These are phyloP conservation scores for Tetragonia tetragonoides DNA, from an alignment of 148 eudicot species.

Conservation along the genomic window DNA sequence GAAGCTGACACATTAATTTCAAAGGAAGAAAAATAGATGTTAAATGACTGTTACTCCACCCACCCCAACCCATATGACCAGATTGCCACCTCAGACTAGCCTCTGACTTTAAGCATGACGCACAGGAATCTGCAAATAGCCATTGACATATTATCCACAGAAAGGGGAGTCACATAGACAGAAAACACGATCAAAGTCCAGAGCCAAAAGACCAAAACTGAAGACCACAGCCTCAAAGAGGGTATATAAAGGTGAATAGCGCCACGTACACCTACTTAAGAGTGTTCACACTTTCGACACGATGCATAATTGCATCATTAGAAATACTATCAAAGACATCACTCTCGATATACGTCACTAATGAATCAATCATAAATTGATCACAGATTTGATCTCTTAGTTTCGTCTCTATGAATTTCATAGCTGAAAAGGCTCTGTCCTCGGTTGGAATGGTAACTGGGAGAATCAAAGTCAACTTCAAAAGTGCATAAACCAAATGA, in stretches of 20 bases:
- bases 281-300: neutral
- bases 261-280: neutral
- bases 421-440: neutral
- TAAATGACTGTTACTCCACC: neutral
- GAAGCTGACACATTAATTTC: neutral
- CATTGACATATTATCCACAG: no score
- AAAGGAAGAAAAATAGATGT: neutral
- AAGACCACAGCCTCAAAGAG: neutral
- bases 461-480: conserved; percentile 1
- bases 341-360: neutral
- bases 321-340: neutral
- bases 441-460: neutral
- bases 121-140: no score
- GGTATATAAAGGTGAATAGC: neutral
- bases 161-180: no score
- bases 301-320: neutral
- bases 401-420: neutral
- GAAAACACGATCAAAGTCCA: no score
- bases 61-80: neutral
- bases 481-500: neutral
- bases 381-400: neutral
- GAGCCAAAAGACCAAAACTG: no score
- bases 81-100: neutral
- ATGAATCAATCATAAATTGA: neutral
- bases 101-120: no score